Conservation (phyloP, 345 rosid genomes). For the Luvunga scandens region DNA sequence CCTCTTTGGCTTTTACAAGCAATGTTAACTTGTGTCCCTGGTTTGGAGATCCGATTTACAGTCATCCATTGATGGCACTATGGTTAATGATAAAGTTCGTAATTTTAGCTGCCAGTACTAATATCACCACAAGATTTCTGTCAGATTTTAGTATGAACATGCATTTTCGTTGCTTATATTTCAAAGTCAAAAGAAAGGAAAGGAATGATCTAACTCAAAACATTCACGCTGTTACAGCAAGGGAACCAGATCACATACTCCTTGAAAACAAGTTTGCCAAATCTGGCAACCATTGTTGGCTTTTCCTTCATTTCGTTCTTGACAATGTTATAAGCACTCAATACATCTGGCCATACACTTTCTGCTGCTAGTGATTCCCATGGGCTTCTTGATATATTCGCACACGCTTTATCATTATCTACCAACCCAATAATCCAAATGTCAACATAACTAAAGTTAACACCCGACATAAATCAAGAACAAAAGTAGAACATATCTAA, state of each 20-base stretch:
- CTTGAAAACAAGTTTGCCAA: slow-evolving; percentile 23
- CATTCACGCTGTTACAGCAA: not conserved
- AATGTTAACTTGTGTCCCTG: too few relatives aligned
- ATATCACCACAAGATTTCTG: too few relatives aligned
- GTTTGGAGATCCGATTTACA: not conserved
- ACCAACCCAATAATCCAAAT: not conserved
- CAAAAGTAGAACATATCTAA: not conserved
- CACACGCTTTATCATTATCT: slow-evolving; percentile 20
- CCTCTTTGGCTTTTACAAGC: not conserved
- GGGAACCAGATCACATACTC: slow-evolving; percentile 33
- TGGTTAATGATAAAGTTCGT: too few relatives aligned
- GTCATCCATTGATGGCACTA: not conserved
- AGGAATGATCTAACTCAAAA: not conserved
- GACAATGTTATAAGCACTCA: not conserved
- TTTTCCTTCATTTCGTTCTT: too few relatives aligned
- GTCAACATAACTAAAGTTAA: not conserved
- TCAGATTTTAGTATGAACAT: too few relatives aligned
- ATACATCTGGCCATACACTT: slow-evolving; percentile 45
- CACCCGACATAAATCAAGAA: slow-evolving; percentile 7
- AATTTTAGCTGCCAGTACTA: too few relatives aligned
- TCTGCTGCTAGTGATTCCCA: slow-evolving; percentile 48
- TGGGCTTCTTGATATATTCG: slow-evolving; percentile 20
- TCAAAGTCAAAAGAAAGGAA: too few relatives aligned
- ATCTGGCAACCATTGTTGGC: too few relatives aligned
- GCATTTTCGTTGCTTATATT: too few relatives aligned